These are phyloP conservation scores for Fonsecaea pedrosoi DNA, from an alignment of 2,329 filamentous ascomycete species.

Conservation along the genomic window DNA sequence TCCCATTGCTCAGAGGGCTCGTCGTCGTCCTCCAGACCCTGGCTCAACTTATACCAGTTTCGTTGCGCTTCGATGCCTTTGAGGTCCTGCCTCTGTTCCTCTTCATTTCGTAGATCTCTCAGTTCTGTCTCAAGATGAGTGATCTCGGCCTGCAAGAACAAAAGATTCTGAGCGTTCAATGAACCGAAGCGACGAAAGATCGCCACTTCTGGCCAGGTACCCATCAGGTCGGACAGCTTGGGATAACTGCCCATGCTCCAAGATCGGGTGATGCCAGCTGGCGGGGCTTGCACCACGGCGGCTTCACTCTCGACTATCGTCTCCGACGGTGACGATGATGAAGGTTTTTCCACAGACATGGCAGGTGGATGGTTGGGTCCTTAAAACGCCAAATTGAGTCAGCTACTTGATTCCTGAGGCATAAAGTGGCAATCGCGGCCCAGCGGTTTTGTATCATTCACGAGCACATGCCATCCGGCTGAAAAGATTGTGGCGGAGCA, in stretches of 20 bases:
- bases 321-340: not conserved
- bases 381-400: not conserved
- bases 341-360: not conserved
- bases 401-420: not conserved
- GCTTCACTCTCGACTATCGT: not conserved
- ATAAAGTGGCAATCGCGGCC: not conserved
- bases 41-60: not conserved
- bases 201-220: not conserved
- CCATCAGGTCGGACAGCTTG: not conserved
- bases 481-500: not conserved
- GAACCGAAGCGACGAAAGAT: not conserved
- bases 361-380: not conserved
- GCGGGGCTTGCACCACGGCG: not conserved
- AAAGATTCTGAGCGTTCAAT: not conserved
- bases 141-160: not conserved
- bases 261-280: not conserved
- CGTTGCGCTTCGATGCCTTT: not conserved
- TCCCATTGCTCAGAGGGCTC: not conserved
- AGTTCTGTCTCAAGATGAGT: not conserved
- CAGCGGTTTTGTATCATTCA: not conserved
- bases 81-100: not conserved
- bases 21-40: not conserved
- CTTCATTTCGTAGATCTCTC: not conserved
- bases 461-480: not conserved
- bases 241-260: conserved; percentile 1